Base-by-base conservation (phyloP, 495 filamentous ascomycete species). In the Cryomyces minteri region DNA sequence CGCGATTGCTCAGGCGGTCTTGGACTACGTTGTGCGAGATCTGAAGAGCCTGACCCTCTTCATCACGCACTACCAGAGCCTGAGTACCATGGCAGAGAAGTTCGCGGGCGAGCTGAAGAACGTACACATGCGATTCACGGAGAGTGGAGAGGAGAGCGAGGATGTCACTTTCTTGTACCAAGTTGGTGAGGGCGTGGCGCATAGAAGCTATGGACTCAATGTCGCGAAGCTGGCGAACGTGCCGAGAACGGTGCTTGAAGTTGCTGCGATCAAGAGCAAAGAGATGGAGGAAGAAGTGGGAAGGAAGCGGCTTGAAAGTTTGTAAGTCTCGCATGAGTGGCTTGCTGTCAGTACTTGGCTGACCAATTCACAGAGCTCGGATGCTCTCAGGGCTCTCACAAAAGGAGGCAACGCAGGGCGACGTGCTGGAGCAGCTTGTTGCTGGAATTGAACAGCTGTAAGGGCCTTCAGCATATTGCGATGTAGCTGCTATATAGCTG, bases 51-150 rank as follows among this genome's bases (percentile, higher is more conserved):
- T 95, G 48, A 88, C 82, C 4, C 67, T 95, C 14, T 98, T 98
- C 66, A 90, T 96, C 58, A 98, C 90, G 39, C 90, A 98, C 64
- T 96, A 98, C 61, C 92, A 96, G 58, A 74, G 74, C 48, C 73
- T 98, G 2, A 78, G 81, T 8, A 64, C 68, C 39, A 71, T 94
- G 50, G 82, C 75, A 4, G 70, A 74, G 10, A 71, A 74, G 5
- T 82, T 88, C 48, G 63, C 66, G 6, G 61, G 67, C 6, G 71
- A 73, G 46, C 67, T 88, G 14, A 73, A 66, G 46, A 88, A 87
- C 56, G 79, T 88, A 46, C 84, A 90, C 56, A 87, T 88, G 80
- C 72, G 73, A 36, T 95, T 95, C 59, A 74, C 67, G 8, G 76
- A 83, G 48, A 54, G 49, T 5, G 55, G 52, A 42, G 51, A 61